Evolutionary conservation across 768 basidiomycete species (phyloP).

Genomic region (Podaxis rugospora): DNA sequence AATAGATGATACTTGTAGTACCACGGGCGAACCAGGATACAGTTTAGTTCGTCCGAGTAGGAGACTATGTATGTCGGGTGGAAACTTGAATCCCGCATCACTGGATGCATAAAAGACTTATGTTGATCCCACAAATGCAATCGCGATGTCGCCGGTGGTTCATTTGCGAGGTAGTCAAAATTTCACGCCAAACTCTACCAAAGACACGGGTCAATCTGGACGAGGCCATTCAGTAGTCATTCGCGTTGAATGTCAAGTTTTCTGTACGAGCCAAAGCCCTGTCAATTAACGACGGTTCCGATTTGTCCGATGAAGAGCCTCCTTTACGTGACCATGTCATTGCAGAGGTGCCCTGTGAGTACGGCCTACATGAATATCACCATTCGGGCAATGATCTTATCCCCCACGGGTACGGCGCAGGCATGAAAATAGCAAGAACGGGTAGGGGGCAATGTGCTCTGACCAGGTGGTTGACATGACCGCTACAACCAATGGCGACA

Average conservation of each 20-base stretch:
- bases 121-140: neutral
- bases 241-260: neutral
- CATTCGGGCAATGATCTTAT: neutral
- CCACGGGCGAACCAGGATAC: neutral
- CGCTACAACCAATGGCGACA: neutral
- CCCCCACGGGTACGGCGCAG: neutral
- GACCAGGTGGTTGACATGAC: neutral
- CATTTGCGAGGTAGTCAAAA: neutral
- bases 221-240: neutral
- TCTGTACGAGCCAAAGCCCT: neutral
- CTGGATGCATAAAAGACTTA: neutral
- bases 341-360: neutral
- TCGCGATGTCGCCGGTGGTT: neutral
- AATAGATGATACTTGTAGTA: neutral
- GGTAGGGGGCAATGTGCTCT: neutral
- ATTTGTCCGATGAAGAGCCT: neutral
- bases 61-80: neutral
- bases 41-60: neutral
- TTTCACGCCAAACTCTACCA: neutral
- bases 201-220: neutral
- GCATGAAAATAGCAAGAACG: neutral
- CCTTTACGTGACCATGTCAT: neutral
- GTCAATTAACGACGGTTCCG: neutral
- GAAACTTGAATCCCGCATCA: neutral
- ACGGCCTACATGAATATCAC: neutral